These are phyloP conservation scores for Raphidocelis subcapitata DNA, from an alignment of 139 green algal species.

Conservation along the genomic window DNA sequence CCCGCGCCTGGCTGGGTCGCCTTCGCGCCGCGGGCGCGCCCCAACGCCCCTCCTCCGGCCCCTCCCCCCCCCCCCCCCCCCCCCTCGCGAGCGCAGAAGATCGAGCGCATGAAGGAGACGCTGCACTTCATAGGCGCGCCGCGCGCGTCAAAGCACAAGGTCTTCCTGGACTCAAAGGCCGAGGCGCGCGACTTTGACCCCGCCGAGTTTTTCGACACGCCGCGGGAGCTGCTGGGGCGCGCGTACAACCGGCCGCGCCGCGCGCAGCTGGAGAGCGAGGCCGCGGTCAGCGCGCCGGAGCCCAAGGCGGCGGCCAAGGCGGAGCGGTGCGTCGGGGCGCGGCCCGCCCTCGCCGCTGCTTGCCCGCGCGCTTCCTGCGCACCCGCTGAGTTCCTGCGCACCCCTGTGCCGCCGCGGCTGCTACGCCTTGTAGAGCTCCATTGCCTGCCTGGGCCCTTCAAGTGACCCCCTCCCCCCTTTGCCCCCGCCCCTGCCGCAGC, in stretches of 20 bases:
- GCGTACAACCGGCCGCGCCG: conserved; percentile 77
- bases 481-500: conserved; percentile 33
- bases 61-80: neutral
- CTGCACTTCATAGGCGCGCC: conserved; percentile 85
- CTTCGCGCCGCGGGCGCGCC: too few species aligned
- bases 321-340: too few species aligned
- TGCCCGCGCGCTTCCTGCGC: neutral
- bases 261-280: conserved; percentile 32
- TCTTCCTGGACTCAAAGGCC: conserved; percentile 76
- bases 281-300: neutral
- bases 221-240: conserved; percentile 68
- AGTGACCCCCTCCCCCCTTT: neutral
- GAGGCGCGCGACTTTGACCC: conserved; percentile 61
- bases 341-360: too few species aligned
- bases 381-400: neutral
- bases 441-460: too few species aligned
- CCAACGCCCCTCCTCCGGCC: neutral
- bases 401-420: too few species aligned
- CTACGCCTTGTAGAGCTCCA: too few species aligned
- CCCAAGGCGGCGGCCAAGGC: neutral
- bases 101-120: conserved; percentile 65
- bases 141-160: conserved; percentile 51
- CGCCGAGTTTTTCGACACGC: conserved; percentile 78
- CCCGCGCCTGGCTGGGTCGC: too few species aligned
- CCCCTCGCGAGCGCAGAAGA: conserved; percentile 72